A percentile compares a stretch with the other conserved stretches of the same genome.
phyloP scores from a whole-genome alignment of 2,329 filamentous ascomycete species.

The Tolypocladium tropicale region DNA sequence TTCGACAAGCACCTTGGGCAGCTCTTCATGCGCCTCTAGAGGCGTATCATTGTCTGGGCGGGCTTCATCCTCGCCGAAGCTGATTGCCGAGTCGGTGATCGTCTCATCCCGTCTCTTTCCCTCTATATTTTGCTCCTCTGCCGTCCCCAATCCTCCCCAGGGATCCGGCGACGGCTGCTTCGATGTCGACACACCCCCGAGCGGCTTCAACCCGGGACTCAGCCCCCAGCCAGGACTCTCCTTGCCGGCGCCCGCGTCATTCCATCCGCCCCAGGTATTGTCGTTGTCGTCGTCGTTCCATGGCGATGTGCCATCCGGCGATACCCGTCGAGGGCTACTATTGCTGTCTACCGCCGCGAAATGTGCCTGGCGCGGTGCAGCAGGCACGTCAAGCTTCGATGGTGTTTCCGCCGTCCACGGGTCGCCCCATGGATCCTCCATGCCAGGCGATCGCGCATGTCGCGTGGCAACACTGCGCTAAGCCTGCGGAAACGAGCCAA shows the following conservation, averaged over 20 bases:
- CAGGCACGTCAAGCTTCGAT: slow-evolving; percentile 24
- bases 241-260: slow-evolving; percentile 14
- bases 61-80: slow-evolving; percentile 12
- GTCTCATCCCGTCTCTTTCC: slow-evolving; percentile 9
- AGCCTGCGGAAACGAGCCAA: not conserved
- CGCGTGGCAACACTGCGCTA: slow-evolving; percentile 7
- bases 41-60: not conserved
- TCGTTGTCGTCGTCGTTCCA: slow-evolving; percentile 21
- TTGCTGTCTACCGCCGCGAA: slow-evolving; percentile 13
- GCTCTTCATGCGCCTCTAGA: not conserved
- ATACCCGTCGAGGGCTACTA: slow-evolving; percentile 11
- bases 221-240: slow-evolving; percentile 20
- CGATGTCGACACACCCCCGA: slow-evolving; percentile 9
- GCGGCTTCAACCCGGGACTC: slow-evolving; percentile 20
- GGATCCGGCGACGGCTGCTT: slow-evolving; percentile 18
- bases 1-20: not conserved
- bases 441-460: slow-evolving; percentile 27
- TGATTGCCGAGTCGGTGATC: slow-evolving; percentile 19
- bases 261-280: slow-evolving; percentile 26
- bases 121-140: slow-evolving; percentile 9
- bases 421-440: slow-evolving; percentile 56
- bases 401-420: slow-evolving; percentile 39
- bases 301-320: slow-evolving; percentile 10
- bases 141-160: slow-evolving; percentile 15
- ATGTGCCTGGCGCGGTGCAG: slow-evolving; percentile 21